Evolutionary conservation across 2,329 filamentous ascomycete species (phyloP).

Genomic region (Fusarium keratoplasticum): DNA sequence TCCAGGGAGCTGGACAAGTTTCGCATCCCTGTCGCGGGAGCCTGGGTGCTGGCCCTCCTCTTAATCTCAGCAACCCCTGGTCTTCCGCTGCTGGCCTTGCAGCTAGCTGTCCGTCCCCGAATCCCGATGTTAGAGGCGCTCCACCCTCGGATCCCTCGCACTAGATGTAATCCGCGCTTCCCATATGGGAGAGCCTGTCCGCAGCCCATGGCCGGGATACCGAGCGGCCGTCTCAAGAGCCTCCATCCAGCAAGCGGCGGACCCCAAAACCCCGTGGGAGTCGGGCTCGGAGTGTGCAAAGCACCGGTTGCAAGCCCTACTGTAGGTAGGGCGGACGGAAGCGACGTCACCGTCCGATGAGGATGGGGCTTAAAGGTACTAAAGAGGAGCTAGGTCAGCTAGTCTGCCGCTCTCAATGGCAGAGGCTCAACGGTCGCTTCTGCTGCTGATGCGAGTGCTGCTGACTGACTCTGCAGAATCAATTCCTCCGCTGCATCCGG

Average conservation of each 20-base stretch:
- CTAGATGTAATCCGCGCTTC: slow-evolving; percentile 17
- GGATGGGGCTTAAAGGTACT: slow-evolving; percentile 30
- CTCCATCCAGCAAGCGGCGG: slow-evolving; percentile 7
- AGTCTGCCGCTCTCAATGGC: slow-evolving; percentile 18
- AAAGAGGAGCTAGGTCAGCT: slow-evolving; percentile 13
- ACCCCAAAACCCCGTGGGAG: slow-evolving; percentile 12
- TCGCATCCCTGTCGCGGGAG: slow-evolving; percentile 37
- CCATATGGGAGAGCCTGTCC: slow-evolving; percentile 14
- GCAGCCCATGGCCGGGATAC: slow-evolving; percentile 18
- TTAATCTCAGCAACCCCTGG: slow-evolving; percentile 39
- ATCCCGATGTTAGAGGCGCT: slow-evolving; percentile 15
- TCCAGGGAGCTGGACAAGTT: slow-evolving; percentile 31
- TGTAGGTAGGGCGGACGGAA: slow-evolving; percentile 3
- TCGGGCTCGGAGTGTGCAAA: slow-evolving; percentile 32
- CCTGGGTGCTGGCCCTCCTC: slow-evolving; percentile 31
- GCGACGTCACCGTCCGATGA: slow-evolving; percentile 34
- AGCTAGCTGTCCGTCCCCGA: neutral
- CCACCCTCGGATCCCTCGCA: slow-evolving; percentile 33
- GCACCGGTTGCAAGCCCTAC: slow-evolving; percentile 15
- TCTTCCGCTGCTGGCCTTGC: slow-evolving; percentile 24
- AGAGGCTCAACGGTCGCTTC: slow-evolving; percentile 16
- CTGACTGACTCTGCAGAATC: slow-evolving; percentile 10
- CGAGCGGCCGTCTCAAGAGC: slow-evolving; percentile 23
- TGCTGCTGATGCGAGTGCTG: slow-evolving; percentile 15
- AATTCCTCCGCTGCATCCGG: slow-evolving; percentile 37